These are phyloP conservation scores for Stevia rebaudiana DNA, from an alignment of 140 eudicot genomes.

Conservation along the genomic window DNA sequence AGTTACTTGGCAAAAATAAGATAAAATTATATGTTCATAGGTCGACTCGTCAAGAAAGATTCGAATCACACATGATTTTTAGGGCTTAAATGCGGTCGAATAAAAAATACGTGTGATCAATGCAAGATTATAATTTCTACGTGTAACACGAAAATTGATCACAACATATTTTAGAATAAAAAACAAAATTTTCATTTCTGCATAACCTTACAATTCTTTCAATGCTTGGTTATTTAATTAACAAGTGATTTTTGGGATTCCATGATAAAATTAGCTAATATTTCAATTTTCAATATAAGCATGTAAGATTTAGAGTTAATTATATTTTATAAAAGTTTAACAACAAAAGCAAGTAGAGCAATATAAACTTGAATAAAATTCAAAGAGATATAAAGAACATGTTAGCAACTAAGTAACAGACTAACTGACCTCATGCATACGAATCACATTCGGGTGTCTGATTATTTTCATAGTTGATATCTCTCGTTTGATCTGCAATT, in stretches of 20 bases:
- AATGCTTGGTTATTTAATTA: background rate
- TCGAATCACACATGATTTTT: background rate
- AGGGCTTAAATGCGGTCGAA: background rate
- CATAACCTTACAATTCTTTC: background rate
- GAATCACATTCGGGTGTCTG: conserved; percentile 97
- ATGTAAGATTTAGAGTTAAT: background rate
- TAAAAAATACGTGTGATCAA: background rate
- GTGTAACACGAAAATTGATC: background rate
- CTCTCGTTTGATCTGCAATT: conserved; percentile 96
- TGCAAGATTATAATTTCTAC: conserved; percentile 10
- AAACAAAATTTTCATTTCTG: background rate
- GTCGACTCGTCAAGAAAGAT: background rate
- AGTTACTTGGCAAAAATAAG: background rate
- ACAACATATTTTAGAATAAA: background rate
- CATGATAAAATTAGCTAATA: background rate
- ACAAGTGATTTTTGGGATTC: background rate
- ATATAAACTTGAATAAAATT: background rate
- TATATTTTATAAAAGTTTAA: background rate
- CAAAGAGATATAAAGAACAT: background rate
- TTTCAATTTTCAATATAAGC: background rate
- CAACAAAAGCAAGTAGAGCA: background rate
- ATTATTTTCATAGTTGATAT: conserved; percentile 94
- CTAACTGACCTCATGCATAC: conserved; percentile 73
- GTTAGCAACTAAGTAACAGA: background rate
- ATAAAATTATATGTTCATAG: background rate